phyloP scores from a whole-genome alignment of 2,329 filamentous ascomycete genomes.

The Hypocrella siamensis region DNA sequence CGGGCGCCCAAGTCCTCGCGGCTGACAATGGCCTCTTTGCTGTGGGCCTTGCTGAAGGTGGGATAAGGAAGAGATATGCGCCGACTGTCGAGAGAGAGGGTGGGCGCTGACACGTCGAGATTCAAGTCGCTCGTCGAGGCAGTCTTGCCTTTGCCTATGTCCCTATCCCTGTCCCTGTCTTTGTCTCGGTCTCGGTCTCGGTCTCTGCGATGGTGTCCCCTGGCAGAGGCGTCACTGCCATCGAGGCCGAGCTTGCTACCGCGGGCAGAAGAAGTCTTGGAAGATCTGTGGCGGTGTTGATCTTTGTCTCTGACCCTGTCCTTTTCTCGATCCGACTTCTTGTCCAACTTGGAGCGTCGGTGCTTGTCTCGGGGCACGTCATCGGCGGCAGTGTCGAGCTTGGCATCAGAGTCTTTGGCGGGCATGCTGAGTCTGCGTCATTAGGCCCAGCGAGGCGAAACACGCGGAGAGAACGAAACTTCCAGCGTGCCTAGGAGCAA shows the following conservation, averaged over 20 bases:
- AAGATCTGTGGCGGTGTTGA: constrained; percentile 21
- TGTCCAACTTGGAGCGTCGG: constrained; percentile 22
- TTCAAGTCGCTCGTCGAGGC: constrained; percentile 32
- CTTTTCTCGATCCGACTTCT: constrained; percentile 11
- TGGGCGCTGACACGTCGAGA: constrained; percentile 28
- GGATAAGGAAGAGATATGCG: constrained; percentile 56
- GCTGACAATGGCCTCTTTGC: constrained; percentile 67
- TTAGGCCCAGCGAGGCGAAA: no score
- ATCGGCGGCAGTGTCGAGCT: constrained; percentile 16
- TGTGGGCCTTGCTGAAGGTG: constrained; percentile 76
- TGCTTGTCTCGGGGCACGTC: constrained; percentile 24
- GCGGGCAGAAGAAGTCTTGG: constrained; percentile 24
- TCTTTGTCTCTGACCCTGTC: constrained; percentile 12
- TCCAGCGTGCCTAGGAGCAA: no score
- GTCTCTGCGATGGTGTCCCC: constrained; percentile 16
- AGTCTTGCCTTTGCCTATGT: constrained; percentile 15
- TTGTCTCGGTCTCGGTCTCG: constrained; percentile 14
- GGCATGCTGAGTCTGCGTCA: constrained; percentile 23
- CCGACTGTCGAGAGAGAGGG: constrained; percentile 21
- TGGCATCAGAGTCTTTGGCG: constrained; percentile 25
- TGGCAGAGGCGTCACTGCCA: constrained; percentile 22
- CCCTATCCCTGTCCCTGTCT: constrained; percentile 16
- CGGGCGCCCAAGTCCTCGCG: constrained; percentile 30
- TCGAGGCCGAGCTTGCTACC: constrained; percentile 23
- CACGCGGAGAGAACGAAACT: no score